phyloP scores from a whole-genome alignment of 495 filamentous ascomycete genomes.

The Staphylotrichum longicolle region DNA sequence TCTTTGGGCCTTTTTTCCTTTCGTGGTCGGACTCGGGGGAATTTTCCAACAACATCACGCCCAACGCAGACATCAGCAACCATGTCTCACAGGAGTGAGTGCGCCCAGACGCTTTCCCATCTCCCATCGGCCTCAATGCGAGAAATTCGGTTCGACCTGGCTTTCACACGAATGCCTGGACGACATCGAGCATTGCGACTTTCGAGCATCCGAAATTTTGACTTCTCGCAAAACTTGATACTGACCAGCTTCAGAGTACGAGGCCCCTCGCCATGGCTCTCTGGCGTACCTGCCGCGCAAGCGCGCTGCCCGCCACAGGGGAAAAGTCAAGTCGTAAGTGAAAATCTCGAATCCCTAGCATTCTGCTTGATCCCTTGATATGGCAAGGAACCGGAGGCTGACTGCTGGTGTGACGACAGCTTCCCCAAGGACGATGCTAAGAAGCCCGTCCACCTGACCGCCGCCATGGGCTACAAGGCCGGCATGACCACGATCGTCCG shows the following conservation, averaged over 20 bases:
- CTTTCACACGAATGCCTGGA: slow-evolving; percentile 1
- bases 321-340: slow-evolving; percentile 95
- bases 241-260: slow-evolving; percentile 65
- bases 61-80: slow-evolving; percentile 33
- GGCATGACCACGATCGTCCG: slow-evolving; percentile 99
- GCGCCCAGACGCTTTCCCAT: background rate
- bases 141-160: background rate
- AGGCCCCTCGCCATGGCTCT: slow-evolving; percentile 95
- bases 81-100: slow-evolving; percentile 43
- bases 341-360: slow-evolving; percentile 16
- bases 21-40: slow-evolving; percentile 25
- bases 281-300: slow-evolving; percentile 96
- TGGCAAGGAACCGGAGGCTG: slow-evolving; percentile 17
- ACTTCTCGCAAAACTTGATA: background rate
- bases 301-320: slow-evolving; percentile 91
- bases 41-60: slow-evolving; percentile 32
- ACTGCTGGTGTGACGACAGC: slow-evolving; percentile 49
- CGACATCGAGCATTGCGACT: slow-evolving; percentile 9
- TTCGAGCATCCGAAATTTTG: background rate
- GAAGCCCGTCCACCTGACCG: slow-evolving; percentile 98
- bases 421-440: slow-evolving; percentile 99
- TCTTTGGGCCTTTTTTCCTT: slow-evolving; percentile 24
- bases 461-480: slow-evolving; percentile 99
- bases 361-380: background rate
- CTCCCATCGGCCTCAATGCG: slow-evolving; percentile 15